Evolutionary conservation across 2,329 filamentous ascomycete genomes (phyloP), one percentile per base, ranked within the genome.

Genomic region (Botrytis deweyae): DNA sequence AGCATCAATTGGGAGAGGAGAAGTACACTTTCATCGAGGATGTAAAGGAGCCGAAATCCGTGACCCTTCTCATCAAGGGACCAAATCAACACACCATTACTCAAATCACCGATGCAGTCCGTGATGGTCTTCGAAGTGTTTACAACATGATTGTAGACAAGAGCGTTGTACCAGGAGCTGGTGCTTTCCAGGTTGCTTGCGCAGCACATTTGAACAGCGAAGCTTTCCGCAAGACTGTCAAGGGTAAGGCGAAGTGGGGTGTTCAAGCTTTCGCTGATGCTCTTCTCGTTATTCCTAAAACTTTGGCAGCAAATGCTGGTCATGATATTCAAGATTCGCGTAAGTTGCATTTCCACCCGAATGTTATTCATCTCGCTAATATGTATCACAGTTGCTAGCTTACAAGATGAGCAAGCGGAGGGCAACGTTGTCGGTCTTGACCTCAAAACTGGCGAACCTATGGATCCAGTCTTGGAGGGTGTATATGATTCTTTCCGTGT

Each of bases 101-200:
- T 22, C 96, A 99, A 84, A 94, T 99, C 81, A 97, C 94, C 77
- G 96, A 99, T 82, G 96, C 96, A 4, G 96, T 98, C 63, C 90
- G 96, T 72, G 96, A 99, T 82, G 96, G 96, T 76, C 88, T 99
- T 78, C 90, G 96, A 81, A 97, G 94, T 82, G 96, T 98, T 68
- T 98, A 98, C 89, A 99, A 99, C 87, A 97, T 97, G 88, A 98
- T 99, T 82, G 95, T 98, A n/a, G 96, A 99, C 83, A 90, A 92
- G 84, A 95, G 93, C 78, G 96, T 99, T 33, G 94, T 99, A 40
- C 96, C 96, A 1, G 96, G 96, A 74, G 96, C 91, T 74, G 96
- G 96, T 79, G 93, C 96, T 68, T 99, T 97, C 90, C 96, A 99
- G 84, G 91, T 99, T 64, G 95, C 96, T 46, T 97, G 93, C 79